Conservation (phyloP, 768 basidiomycete species). For the Hygrocybe coccinea region DNA sequence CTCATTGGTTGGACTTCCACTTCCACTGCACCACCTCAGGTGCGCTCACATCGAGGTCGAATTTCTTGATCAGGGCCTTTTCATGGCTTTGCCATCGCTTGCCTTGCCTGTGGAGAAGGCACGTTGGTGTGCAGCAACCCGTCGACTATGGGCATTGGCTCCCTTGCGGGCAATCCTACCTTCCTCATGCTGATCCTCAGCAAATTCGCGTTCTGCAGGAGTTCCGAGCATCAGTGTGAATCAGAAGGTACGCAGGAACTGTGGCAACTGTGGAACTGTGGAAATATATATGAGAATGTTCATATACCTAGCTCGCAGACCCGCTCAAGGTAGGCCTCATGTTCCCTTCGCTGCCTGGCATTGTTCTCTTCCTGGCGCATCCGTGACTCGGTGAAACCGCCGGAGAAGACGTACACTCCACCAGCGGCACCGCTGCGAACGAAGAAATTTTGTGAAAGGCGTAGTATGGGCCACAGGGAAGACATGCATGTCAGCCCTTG, state of each 20-base stretch:
- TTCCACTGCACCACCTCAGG: conserved; percentile 26
- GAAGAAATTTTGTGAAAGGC: conserved; percentile 4
- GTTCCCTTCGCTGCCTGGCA: conserved; percentile 25
- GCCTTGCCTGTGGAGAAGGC: conserved; percentile 26
- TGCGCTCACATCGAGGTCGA: conserved; percentile 30
- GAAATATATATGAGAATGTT: neutral
- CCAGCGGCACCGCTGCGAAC: conserved; percentile 13
- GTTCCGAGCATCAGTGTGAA: neutral
- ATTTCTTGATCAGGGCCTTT: conserved; percentile 24
- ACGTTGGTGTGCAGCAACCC: conserved; percentile 22
- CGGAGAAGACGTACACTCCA: conserved; percentile 15
- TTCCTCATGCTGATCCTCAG: conserved; percentile 29
- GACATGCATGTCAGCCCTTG: conserved; percentile 26
- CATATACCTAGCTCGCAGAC: conserved; percentile 31
- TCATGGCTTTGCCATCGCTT: conserved; percentile 22
- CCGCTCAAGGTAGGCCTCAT: conserved; percentile 30
- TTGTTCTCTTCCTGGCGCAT: conserved; percentile 17
- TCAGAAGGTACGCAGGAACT: neutral
- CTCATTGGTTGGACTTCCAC: conserved; percentile 17
- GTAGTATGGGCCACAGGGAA: neutral
- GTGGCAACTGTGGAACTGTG: too few relatives aligned
- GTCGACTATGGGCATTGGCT: conserved; percentile 21
- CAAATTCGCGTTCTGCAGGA: conserved; percentile 30
- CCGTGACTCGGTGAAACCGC: conserved; percentile 18
- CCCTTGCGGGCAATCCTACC: conserved; percentile 22